Evolutionary conservation across 108 stramenopile species (phyloP).

Genomic region (Cafeteria roenbergensis): DNA sequence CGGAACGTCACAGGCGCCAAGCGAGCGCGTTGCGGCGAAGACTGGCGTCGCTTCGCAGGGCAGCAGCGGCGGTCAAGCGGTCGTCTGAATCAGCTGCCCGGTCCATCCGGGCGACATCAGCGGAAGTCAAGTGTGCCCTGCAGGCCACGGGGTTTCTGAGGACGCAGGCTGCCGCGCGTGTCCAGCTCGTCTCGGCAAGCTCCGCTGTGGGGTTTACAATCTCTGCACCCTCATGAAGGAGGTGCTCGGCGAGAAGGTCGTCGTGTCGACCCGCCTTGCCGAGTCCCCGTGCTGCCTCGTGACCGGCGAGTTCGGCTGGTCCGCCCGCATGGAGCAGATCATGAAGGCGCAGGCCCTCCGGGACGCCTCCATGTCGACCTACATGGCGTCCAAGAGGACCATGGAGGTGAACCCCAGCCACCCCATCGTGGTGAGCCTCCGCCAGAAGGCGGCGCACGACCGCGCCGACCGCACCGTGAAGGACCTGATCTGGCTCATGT

Average conservation of each 20-base stretch:
- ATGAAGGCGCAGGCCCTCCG: conserved; percentile 99
- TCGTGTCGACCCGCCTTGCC: conserved; percentile 91
- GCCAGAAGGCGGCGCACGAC: conserved; percentile 96
- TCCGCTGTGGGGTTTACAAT: too few species aligned
- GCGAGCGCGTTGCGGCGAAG: too few species aligned
- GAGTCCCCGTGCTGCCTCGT: conserved; percentile 96
- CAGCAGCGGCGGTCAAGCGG: too few species aligned
- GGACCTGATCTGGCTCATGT: conserved; percentile 98
- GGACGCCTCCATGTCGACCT: conserved; percentile 83
- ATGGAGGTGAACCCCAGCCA: conserved; percentile 99
- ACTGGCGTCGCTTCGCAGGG: too few species aligned
- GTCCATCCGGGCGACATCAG: too few species aligned
- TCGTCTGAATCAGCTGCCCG: too few species aligned
- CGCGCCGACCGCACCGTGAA: conserved; percentile 98
- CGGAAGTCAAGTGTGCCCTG: too few species aligned
- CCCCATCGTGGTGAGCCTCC: conserved; percentile 90
- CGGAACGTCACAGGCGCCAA: too few species aligned
- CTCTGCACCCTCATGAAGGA: conserved; percentile 99
- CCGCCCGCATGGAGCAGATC: conserved; percentile 99
- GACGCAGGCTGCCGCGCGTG: too few species aligned
- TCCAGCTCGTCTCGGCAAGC: too few species aligned
- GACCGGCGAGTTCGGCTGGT: conserved; percentile 99
- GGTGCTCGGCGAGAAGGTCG: conserved; percentile 99
- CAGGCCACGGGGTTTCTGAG: too few species aligned
- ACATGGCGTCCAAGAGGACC: conserved; percentile 99